Evolutionary conservation across 1,139 yeast species (phyloP).

Genomic region (Taphrina flavorubra): DNA sequence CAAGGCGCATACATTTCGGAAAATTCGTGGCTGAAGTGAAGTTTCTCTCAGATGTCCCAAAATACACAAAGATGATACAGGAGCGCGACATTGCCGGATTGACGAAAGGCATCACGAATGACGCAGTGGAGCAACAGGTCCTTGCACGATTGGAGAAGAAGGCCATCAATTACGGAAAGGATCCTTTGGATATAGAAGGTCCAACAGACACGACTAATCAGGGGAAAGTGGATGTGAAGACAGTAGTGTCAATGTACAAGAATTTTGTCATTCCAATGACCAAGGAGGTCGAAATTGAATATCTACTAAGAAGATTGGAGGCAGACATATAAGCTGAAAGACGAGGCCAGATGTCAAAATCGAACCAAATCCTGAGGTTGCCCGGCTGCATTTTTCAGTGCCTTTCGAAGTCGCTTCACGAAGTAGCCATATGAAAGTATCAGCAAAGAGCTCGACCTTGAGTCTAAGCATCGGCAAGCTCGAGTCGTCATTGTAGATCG

Average conservation of each 20-base stretch:
- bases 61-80: constrained; percentile 67
- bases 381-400: no score
- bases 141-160: constrained; percentile 76
- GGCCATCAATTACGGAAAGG: constrained; percentile 85
- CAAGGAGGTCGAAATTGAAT: constrained; percentile 91
- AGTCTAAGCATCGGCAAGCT: no score
- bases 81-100: constrained; percentile 73
- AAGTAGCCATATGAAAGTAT: no score
- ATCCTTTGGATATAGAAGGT: constrained; percentile 64
- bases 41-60: constrained; percentile 69
- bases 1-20: constrained; percentile 92
- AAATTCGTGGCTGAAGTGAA: constrained; percentile 97
- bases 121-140: constrained; percentile 83
- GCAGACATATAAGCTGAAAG: neutral
- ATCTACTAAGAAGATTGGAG: constrained; percentile 79
- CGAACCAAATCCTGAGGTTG: no score
- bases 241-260: constrained; percentile 77
- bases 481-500: no score
- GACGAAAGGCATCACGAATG: constrained; percentile 79
- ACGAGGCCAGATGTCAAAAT: neutral
- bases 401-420: no score
- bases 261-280: constrained; percentile 91
- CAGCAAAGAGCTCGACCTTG: no score
- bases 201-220: constrained; percentile 54
- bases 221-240: constrained; percentile 79